phyloP scores from a whole-genome alignment of 768 basidiomycete genomes.

The Tylopilus intermedius region DNA sequence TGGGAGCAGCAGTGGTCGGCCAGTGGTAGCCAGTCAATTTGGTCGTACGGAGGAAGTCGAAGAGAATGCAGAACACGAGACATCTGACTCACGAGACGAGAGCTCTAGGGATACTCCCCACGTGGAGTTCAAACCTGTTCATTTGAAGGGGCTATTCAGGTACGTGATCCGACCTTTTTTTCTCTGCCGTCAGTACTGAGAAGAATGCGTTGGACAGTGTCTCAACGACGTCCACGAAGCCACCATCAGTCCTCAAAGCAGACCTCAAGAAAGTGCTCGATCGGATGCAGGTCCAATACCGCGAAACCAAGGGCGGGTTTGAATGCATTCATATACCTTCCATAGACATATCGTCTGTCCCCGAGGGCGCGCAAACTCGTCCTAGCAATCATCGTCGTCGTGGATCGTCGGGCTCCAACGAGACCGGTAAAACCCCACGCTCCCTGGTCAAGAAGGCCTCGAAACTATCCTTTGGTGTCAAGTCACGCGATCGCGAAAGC shows the following conservation, averaged over 20 bases:
- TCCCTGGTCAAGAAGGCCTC: conserved; percentile 70
- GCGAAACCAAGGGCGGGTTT: conserved; percentile 85
- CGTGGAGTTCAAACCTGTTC: conserved; percentile 83
- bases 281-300: conserved; percentile 92
- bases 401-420: conserved; percentile 48
- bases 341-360: conserved; percentile 81
- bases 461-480: conserved; percentile 72
- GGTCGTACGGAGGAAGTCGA: conserved; percentile 45
- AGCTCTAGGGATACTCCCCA: conserved; percentile 44
- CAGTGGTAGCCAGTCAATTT: conserved; percentile 44
- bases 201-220: conserved; percentile 47
- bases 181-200: conserved; percentile 1
- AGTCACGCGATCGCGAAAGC: conserved; percentile 44
- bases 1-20: conserved; percentile 29
- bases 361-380: conserved; percentile 33
- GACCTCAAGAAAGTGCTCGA: conserved; percentile 87
- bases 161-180: conserved; percentile 27
- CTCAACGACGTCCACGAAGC: conserved; percentile 90
- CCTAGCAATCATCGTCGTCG: conserved; percentile 38
- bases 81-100: conserved; percentile 36
- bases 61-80: conserved; percentile 41
- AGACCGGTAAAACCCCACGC: conserved; percentile 45
- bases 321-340: conserved; percentile 95
- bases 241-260: conserved; percentile 70
- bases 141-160: conserved; percentile 95